phyloP scores from a whole-genome alignment of 345 rosid species.

The Eucalyptus melliodora region DNA sequence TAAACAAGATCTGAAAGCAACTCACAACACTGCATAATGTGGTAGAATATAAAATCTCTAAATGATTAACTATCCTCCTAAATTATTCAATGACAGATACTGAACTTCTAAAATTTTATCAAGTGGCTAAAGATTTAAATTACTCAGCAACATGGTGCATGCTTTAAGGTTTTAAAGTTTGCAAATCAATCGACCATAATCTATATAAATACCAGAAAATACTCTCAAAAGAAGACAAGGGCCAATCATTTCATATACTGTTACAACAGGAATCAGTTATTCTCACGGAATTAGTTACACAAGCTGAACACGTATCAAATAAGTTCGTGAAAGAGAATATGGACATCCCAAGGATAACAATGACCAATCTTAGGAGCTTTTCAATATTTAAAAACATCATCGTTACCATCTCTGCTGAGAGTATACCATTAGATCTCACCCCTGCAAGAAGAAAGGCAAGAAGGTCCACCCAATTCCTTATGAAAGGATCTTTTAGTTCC shows the following conservation, averaged over 20 bases:
- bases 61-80: neutral
- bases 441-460: conserved; percentile 92
- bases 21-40: neutral
- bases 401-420: no score
- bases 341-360: no score
- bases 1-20: neutral
- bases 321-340: no score
- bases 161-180: neutral
- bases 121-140: neutral
- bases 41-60: neutral
- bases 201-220: neutral
- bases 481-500: conserved; percentile 66
- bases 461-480: conserved; percentile 90
- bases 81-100: neutral
- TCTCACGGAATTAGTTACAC: no score
- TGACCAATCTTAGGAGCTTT: no score
- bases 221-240: neutral
- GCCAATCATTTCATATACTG: neutral
- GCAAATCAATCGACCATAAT: neutral
- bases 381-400: no score
- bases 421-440: no score
- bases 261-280: neutral
- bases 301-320: no score
- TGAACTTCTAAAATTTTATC: neutral
- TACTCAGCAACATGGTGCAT: neutral